Evolutionary conservation across 202 grass and related monocot genomes (phyloP).

Genomic region (Schoenoplectus tabernaemontani): DNA sequence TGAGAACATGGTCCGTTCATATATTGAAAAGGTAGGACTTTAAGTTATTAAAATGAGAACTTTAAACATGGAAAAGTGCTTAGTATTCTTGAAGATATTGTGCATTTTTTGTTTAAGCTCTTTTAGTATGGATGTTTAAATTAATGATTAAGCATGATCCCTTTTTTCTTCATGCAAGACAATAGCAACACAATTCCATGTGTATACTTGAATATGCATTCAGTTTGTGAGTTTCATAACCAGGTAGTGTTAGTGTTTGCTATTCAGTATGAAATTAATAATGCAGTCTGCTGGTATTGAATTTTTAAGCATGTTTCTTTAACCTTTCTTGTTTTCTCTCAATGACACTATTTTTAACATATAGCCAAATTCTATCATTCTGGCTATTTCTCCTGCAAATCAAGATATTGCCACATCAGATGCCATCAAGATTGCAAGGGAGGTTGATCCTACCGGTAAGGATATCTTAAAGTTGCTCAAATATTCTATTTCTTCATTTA

Average conservation of each 20-base stretch:
- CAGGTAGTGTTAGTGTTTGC: not conserved
- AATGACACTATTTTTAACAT: not conserved
- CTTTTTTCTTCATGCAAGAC: not conserved
- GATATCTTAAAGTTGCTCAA: not conserved
- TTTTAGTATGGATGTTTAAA: not conserved
- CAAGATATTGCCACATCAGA: slow-evolving; percentile 99
- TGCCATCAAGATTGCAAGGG: slow-evolving; percentile 92
- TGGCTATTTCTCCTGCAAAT: slow-evolving; percentile 99
- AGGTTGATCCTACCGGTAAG: slow-evolving; percentile 90
- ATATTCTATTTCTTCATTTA: not conserved
- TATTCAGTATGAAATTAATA: not conserved
- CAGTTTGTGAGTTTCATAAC: not conserved
- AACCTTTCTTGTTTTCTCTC: not conserved
- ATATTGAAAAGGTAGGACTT: slow-evolving; percentile 76
- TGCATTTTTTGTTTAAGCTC: not conserved
- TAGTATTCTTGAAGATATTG: not conserved
- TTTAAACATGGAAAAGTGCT: not conserved
- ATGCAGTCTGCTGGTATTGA: slow-evolving; percentile 27
- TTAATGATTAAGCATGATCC: not conserved
- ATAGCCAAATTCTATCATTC: slow-evolving; percentile 85
- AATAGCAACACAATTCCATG: not conserved
- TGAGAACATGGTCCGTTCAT: slow-evolving; percentile 99
- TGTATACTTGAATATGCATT: not conserved
- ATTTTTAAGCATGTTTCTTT: slow-evolving; percentile 8
- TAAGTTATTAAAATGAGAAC: not conserved